Evolutionary conservation across 2,329 filamentous ascomycete species (phyloP), one percentile per base, ranked within the genome.

Genomic region (Onygenales sp.): DNA sequence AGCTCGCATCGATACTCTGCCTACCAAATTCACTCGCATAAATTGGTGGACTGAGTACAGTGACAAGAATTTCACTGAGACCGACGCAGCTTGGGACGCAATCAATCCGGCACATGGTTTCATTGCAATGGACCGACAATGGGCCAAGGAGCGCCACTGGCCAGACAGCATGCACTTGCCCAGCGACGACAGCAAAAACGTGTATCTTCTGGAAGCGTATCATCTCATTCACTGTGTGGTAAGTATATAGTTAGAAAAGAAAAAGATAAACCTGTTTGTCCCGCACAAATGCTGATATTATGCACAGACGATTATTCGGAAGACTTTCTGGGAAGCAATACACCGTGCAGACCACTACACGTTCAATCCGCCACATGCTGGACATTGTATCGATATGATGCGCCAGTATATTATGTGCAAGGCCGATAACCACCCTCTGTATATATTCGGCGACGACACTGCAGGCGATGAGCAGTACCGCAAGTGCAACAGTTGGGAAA

Each of bases 41-140:
- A 47, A 47, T 8, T 47, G 44, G 17, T 47, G 44, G 44, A 47
- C 44, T 3, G 44, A 47, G 44, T 27, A 47, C 21, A 47, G 44
- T 27, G 44, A 47, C 17, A 47, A 47, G 44, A 47, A 51, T 32
- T 27, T 27, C 21, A 27, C 21, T 27, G 21, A 27, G 21, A 27
- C 21, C 21, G 21, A 27, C 21, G 48, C 48, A 10, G 53, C 62
- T 5, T 65, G 63, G 63, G 57, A 63, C 8, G 52, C 46, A 2
- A 63, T 65, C 44, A 53, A 56, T 17, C 58, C 60, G 10, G 54
- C 61, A 7, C 63, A 65, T 52, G 62, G 63, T 27, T 58, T 64
- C 36, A 57, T 65, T 31, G 61, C 63, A 9, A 54, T 65, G 27
- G 63, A 65, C 48, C 57, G 54, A 9, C 17, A 59, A 35, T 61